Base-by-base conservation (phyloP, 2,329 filamentous ascomycete species). In the Stemphylium vesicarium region DNA sequence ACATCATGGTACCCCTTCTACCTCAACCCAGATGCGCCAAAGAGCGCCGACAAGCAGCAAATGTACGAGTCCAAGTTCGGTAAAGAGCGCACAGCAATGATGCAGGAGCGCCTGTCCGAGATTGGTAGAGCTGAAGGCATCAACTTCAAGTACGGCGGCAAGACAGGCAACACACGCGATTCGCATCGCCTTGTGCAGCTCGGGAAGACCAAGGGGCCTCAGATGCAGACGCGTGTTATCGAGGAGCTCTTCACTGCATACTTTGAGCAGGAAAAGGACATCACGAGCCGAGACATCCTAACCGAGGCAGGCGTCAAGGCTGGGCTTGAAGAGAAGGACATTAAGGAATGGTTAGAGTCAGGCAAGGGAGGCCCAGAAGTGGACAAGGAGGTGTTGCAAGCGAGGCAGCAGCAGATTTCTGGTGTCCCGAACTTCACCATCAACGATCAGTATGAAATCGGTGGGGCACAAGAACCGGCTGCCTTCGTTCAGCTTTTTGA, bases 1-100 rank as follows among this genome's bases (percentile, higher is more conserved):
- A 85, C 90, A 12, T 83, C 82, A 57, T 96, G 91, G 90, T 82
- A 84, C 57, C 89, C 92, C 1, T 96, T 90, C 78, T 93, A 94
- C 73, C 84, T 96, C 47, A 87, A 93, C 68, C 89, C 90, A 0
- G 80, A 80, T 41, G 79, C 84, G 0, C 83, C 88, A 0, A 78
- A 79, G 40, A 80, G 81, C 64, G 70, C 80, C 53, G 79, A 83
- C 65, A 87, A 86, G 68, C 72, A 81, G 70, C 76, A 78, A 54
- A 82, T 81, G 71, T 92, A 86, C 74, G 77, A 83, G 33, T 69
- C 79, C 43, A 88, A 88, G 50, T 86, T 95, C 65, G 85, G 85
- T 7, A 81, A 84, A 5, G 83, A 87, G 20, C 83, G 91, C 29
- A 77, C 79, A 2, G 68, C 78, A 0, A 80, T 83, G 60, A 85